Conservation (phyloP, 192 early-diverging fungal genomes). For the Rhizophagus sp. region DNA sequence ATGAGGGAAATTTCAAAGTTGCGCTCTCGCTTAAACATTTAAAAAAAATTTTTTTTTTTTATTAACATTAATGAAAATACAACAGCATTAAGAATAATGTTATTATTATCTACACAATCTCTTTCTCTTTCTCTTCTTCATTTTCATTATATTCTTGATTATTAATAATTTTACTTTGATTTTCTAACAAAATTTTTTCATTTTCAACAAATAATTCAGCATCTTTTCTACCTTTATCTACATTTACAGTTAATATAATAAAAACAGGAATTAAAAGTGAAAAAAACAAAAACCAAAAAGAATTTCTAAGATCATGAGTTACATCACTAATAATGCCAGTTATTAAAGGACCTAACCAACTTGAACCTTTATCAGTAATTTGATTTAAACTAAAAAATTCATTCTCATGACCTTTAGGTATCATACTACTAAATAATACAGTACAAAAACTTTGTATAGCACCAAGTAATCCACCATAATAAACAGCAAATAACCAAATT, state of each 20-base stretch:
- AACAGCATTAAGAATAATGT: no score
- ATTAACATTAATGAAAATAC: no score
- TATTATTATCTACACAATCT: no score
- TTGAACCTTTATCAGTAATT: constrained; percentile 69
- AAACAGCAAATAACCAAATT: constrained; percentile 58
- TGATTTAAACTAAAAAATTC: constrained; percentile 74
- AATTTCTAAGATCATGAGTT: constrained; percentile 54
- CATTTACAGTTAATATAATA: constrained; percentile 57
- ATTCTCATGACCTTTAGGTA: constrained; percentile 65
- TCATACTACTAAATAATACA: constrained; percentile 62
- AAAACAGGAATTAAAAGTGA: constrained; percentile 53
- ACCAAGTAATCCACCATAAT: constrained; percentile 65
- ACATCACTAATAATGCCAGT: constrained; percentile 60
- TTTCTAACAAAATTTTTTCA: neutral
- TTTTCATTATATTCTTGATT: no score
- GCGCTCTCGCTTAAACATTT: no score
- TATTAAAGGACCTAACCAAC: constrained; percentile 75
- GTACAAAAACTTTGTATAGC: constrained; percentile 57
- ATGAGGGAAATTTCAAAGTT: no score
- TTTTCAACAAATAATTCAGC: constrained; percentile 41
- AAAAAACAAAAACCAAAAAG: constrained; percentile 54
- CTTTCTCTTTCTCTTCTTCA: no score
- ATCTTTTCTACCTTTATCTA: constrained; percentile 57
- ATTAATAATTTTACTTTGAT: no score
- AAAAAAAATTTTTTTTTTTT: no score